A percentile compares a stretch with the other conserved stretches of the same genome.
These are phyloP conservation scores for Pleurotus giganteus DNA, from an alignment of 768 basidiomycete genomes.

Conservation along the genomic window DNA sequence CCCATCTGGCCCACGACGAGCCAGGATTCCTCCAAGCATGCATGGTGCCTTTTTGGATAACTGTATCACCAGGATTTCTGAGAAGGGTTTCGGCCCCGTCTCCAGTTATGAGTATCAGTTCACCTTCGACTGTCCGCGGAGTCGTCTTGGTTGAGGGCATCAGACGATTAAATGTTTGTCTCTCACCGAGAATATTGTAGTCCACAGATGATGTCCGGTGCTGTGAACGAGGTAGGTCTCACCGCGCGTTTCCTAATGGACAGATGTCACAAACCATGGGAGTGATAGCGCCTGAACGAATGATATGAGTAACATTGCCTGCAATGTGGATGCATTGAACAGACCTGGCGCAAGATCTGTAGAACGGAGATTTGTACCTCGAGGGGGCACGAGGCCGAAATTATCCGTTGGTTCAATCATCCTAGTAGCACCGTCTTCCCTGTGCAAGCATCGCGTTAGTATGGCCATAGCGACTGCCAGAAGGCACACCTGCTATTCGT, in stretches of 20 bases:
- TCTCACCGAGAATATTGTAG: conserved; percentile 56
- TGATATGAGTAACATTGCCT: neutral
- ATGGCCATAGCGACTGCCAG: neutral
- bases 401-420: conserved; percentile 34
- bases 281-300: conserved; percentile 33
- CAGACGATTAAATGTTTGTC: neutral
- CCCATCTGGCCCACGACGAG: conserved; percentile 48
- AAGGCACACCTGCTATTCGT: conserved; percentile 43
- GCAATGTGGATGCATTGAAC: neutral
- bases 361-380: conserved; percentile 46
- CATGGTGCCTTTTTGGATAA: conserved; percentile 56
- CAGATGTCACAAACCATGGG: conserved; percentile 40
- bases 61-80: conserved; percentile 53
- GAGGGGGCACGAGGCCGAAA: conserved; percentile 40
- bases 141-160: neutral
- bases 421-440: conserved; percentile 51
- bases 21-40: conserved; percentile 65
- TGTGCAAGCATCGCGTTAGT: conserved; percentile 17
- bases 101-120: conserved; percentile 53
- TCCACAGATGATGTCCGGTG: conserved; percentile 58
- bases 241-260: neutral
- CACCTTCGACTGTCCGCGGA: conserved; percentile 43
- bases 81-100: conserved; percentile 53
- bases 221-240: conserved; percentile 20
- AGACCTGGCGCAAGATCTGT: conserved; percentile 50